Conservation (phyloP, 768 basidiomycete species). For the Infundibulicybe gibba region DNA sequence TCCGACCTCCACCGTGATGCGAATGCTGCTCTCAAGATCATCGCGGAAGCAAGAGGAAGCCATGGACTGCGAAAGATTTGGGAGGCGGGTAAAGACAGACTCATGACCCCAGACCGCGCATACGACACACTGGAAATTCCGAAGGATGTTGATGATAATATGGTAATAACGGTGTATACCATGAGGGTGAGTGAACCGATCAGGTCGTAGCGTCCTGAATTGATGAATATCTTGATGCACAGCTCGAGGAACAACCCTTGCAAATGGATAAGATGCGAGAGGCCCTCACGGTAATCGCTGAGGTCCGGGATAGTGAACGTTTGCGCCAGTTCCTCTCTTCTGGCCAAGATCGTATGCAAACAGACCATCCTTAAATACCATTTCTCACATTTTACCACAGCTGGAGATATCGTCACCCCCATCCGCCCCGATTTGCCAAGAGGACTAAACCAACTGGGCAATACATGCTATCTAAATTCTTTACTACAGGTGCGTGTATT, state of each 20-base stretch:
- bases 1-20: constrained; percentile 46
- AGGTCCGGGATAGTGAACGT: constrained; percentile 68
- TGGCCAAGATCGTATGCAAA: constrained; percentile 70
- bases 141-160: constrained; percentile 69
- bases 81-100: constrained; percentile 47
- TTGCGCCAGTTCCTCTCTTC: constrained; percentile 61
- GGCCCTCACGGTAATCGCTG: constrained; percentile 71
- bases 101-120: constrained; percentile 69
- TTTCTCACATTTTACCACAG: constrained; percentile 29
- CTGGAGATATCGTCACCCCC: constrained; percentile 56
- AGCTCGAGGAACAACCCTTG: constrained; percentile 72
- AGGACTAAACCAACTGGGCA: constrained; percentile 85
- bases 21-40: constrained; percentile 64
- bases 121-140: constrained; percentile 71
- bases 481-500: constrained; percentile 53
- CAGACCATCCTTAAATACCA: not conserved
- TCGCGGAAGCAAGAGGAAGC: constrained; percentile 64
- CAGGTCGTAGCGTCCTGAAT: constrained; percentile 62
- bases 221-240: constrained; percentile 31
- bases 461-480: constrained; percentile 86
- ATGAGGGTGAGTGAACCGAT: constrained; percentile 68
- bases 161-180: constrained; percentile 67
- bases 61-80: constrained; percentile 42
- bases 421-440: constrained; percentile 70
- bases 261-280: constrained; percentile 70